Evolutionary conservation across 495 filamentous ascomycete genomes (phyloP), one percentile per base, ranked within the genome.

Genomic region (Penicillium soppii): DNA sequence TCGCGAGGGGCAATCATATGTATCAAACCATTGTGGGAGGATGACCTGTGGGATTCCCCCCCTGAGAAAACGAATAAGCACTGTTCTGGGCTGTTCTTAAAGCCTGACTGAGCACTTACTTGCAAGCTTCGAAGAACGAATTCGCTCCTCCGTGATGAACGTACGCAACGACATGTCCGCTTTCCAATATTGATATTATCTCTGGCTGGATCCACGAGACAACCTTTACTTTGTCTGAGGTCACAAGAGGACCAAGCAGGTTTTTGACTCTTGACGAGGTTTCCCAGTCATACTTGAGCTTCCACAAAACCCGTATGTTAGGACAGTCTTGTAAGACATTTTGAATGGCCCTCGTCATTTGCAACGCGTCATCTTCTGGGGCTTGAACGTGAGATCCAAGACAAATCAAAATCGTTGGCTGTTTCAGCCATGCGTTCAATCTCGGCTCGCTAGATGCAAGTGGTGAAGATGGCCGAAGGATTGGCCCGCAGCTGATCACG

Each of bases 71-170:
- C 50, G 23, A 56, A 47, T 51, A 7, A 56, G 48, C 38, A 22
- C n/a, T n/a, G n/a, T n/a, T n/a, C 1, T 22, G 6, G 4, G 2
- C 10, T 8, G 12, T 9, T 4, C 9, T 8, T 5, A 1, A 9
- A 8, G 15, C 16, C 7, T 7, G 16, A 26, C 1, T 7, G n/a
- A 20, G 16, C 22, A 69, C 68, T 50, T 65, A 82, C 76, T 70
- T 71, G 38, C 79, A 68, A 2, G 74, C 76, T 52, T 82, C 79
- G 46, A 77, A 74, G 41, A 70, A 82, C n/a, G 71, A 78, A 30
- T 79, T 79, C 0, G 75, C 68, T 19, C 79, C 78, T 4, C 79
- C 79, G 52, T 82, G 79, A 45, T 80, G 76, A 4, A 81, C 75
- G 22, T 69, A 74, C 16, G 67, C 68, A 17, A 74, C 57, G n/a